phyloP scores from a whole-genome alignment of 2,329 filamentous ascomycete genomes.

The Colletotrichum noveboracense region DNA sequence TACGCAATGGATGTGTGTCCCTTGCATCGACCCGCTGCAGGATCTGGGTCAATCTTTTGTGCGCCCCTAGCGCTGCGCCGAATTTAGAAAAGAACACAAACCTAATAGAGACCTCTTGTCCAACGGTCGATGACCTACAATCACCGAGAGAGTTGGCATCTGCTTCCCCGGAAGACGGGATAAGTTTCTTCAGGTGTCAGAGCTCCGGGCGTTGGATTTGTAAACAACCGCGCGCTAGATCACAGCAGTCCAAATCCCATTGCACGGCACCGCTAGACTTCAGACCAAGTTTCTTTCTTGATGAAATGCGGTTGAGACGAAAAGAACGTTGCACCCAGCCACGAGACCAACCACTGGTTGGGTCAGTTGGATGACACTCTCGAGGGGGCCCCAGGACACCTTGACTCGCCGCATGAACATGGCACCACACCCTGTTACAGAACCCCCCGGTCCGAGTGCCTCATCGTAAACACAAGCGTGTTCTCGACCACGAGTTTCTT shows the following conservation, averaged over 20 bases:
- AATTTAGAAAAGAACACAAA: not conserved
- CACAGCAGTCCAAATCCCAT: not conserved
- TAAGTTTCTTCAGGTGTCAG: not conserved
- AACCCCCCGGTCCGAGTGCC: slow-evolving; percentile 7
- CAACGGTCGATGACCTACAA: not conserved
- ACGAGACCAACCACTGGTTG: not conserved
- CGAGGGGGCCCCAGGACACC: not conserved
- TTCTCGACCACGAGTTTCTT: not conserved
- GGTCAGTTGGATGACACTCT: not conserved
- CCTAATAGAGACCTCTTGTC: not conserved
- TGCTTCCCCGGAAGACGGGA: not conserved
- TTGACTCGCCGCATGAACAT: slow-evolving; percentile 6
- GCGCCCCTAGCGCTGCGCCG: not conserved
- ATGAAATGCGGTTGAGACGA: not conserved
- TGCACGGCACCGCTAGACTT: not conserved
- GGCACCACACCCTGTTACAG: slow-evolving; percentile 6
- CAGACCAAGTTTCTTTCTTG: not conserved
- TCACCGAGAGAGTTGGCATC: not conserved
- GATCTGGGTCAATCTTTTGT: not conserved
- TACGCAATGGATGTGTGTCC: not conserved
- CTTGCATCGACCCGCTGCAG: not conserved
- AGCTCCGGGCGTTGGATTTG: not conserved
- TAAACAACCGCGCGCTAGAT: not conserved
- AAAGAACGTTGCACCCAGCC: not conserved
- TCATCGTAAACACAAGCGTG: not conserved